phyloP scores from a whole-genome alignment of 176 grass and related monocot species.

The Alloteropsis semialata region DNA sequence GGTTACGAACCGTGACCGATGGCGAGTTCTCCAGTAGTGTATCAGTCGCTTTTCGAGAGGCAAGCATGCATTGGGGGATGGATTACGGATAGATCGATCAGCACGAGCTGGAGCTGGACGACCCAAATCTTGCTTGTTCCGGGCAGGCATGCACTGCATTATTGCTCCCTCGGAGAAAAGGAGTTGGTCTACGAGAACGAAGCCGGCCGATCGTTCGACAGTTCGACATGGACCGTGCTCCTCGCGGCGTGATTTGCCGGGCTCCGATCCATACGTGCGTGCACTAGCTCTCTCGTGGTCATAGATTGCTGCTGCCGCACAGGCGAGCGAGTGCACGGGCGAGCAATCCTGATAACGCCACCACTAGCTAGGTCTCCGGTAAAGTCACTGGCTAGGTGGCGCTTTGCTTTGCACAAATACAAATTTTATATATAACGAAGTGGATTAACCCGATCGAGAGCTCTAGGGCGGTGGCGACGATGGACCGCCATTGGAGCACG shows the following conservation, averaged over 20 bases:
- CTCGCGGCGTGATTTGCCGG: slow-evolving; percentile 7
- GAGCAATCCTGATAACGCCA: slow-evolving; percentile 38
- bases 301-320: slow-evolving; percentile 40
- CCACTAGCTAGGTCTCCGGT: slow-evolving; percentile 14
- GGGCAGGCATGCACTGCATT: neutral
- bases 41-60: too few species aligned
- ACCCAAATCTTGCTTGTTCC: neutral
- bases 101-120: too few species aligned
- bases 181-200: neutral
- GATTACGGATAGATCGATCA: too few species aligned
- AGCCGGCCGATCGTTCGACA: neutral
- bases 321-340: neutral
- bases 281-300: slow-evolving; percentile 31
- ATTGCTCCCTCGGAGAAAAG: neutral
- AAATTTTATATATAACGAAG: too few species aligned
- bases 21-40: too few species aligned
- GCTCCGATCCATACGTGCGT: neutral
- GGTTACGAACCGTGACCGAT: too few species aligned
- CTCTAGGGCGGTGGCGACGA: neutral
- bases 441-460: slow-evolving; percentile 16
- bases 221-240: neutral
- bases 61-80: too few species aligned
- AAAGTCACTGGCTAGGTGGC: slow-evolving; percentile 5
- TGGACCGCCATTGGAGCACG: slow-evolving; percentile 11
- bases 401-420: too few species aligned